Conservation (phyloP, 2,329 filamentous ascomycete genomes). For the Hypoxylon sp. region DNA sequence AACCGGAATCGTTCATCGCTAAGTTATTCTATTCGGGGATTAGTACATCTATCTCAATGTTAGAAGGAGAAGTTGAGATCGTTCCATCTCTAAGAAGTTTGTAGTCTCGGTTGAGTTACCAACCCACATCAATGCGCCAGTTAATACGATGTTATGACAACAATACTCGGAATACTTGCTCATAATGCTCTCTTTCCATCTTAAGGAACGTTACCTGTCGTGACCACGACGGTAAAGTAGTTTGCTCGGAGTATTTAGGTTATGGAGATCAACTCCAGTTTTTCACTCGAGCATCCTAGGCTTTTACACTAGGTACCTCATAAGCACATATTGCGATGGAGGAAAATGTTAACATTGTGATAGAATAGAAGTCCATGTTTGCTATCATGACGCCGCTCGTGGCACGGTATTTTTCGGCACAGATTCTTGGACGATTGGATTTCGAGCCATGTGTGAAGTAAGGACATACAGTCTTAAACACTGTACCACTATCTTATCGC, state of each 20-base stretch:
- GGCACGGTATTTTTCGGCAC: no score
- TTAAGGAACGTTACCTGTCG: background rate
- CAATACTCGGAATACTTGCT: background rate
- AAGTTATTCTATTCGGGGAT: background rate
- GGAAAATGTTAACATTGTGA: no score
- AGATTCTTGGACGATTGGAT: no score
- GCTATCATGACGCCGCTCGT: no score
- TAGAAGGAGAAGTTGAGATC: background rate
- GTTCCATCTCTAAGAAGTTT: background rate
- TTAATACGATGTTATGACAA: background rate
- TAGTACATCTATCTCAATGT: background rate
- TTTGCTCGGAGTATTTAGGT: no score
- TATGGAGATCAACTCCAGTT: no score
- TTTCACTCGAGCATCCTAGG: no score
- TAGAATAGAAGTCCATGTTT: no score
- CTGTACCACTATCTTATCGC: conserved; percentile 34
- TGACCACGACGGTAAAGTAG: background rate
- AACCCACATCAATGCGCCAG: background rate
- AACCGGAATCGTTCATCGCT: background rate
- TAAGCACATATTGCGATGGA: no score
- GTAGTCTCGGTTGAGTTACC: background rate
- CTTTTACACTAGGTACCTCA: no score
- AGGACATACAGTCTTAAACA: background rate
- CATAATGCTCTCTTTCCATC: background rate
- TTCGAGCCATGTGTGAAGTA: conserved; percentile 8